Base-by-base conservation (phyloP, 2,329 filamentous ascomycete species). In the Coleophoma eucalyptorum region DNA sequence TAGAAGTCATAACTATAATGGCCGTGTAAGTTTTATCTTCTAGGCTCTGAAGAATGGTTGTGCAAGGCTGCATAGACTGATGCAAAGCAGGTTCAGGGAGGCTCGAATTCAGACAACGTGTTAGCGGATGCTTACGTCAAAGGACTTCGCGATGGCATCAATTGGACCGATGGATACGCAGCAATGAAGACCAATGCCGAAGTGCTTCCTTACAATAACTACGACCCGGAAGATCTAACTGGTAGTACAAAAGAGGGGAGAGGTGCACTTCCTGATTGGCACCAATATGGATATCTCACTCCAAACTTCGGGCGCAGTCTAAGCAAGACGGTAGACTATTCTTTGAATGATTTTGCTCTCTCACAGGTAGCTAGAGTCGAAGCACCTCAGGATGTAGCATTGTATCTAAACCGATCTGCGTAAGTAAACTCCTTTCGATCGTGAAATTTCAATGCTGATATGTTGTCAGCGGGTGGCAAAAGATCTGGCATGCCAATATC, bases 81-180 rank as follows among this genome's bases (percentile, higher is more conserved):
- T 26, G 5, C 16, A 11, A 15, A 31, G 26, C 32, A 80, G 7
- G 79, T 81, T 0, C 85, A 89, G 62, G 85, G 83, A 7, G 86
- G 86, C 10, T 84, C 78, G 18, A 88, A 88, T 58, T 77, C 80
- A 3, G 86, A 89, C 63, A 88, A 86, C 50, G 77, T 89, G 3
- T 76, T 89, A n/a, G 85, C 85, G 3, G 86, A 89, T 59, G 86
- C 85, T 0, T 89, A 81, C 53, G 74, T 87, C 38, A 89, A 89
- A 65, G 83, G 83, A 1, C 75, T 88, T 3, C 37, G 44, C 38
- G 81, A 79, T 5, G 70, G 69, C 3, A 71, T 89, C 42, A 71
- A 89, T 64, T 89, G 85, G 86, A 68, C 72, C 5, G 76, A 79
- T 46, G 82, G 74, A 4, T 84, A 80, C 55, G 66, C 70, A 5